Evolutionary conservation across 169 alveolate genomes (phyloP), one percentile per base, ranked within the genome.

Genomic region (Eimeria mitis): DNA sequence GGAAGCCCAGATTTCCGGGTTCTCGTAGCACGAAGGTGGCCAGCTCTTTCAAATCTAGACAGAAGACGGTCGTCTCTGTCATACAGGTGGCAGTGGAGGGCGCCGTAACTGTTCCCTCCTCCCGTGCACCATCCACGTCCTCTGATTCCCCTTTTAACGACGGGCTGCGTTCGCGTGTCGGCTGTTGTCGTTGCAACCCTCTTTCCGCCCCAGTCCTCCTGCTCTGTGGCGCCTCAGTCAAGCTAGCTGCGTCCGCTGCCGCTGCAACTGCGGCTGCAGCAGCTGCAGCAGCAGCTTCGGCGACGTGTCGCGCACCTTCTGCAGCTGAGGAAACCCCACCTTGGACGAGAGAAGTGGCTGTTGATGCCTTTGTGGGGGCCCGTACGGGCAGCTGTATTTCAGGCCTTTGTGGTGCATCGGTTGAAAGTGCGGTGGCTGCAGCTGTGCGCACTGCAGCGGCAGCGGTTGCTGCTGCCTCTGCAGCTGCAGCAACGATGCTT

Each of bases 1-100:
- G 95, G 84, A 91, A 91, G 13, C 90, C 95, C 54, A 91, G 52
- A 75, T 91, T 91, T n/a, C 65, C 95, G 73, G 95, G 95, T 44
- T 91, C 95, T 19, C 88, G 70, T 23, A 91, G 84, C 59, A 91
- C 87, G 34, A 79, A 76, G 31, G 83, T 70, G 13, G 95, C 95
- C 65, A 75, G 49, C 44, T 73, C 75, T 56, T 91, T 68, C 83
- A 91, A 52, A 42, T 91, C 91, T 9, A 91, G 76, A 47, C 71
- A 76, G 42, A 91, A 83, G 40, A 91, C 95, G 31, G 87, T 83
- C 42, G 90, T 52, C 40, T 91, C 95, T 59, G 95, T 91, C 40
- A 40, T 65, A 31, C 95, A 91, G 31, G 78, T 84, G 21, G 91
- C 91, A 78, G 91, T 84, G 61, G 34, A 59, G 42, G 91, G 91